Conservation (phyloP, 306 rosid species). For the Astragalus membranaceus region DNA sequence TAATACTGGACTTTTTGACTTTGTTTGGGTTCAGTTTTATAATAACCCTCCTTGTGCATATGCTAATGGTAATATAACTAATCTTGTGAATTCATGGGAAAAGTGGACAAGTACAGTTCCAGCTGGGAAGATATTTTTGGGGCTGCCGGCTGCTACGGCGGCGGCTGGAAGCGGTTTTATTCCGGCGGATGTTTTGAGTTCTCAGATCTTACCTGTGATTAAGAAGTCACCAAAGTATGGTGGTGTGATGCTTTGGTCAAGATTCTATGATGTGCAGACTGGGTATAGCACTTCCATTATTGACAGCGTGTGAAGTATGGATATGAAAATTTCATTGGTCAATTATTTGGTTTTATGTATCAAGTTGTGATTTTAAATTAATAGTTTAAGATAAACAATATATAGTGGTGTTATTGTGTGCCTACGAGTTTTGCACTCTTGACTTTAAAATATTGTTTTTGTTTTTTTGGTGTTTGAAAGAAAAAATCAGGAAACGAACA, state of each 20-base stretch:
- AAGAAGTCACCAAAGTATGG: conserved; percentile 49
- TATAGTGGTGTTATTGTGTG: background rate
- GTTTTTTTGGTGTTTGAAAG: background rate
- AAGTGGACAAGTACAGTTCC: conserved; percentile 40
- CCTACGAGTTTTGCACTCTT: background rate
- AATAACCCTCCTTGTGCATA: conserved; percentile 43
- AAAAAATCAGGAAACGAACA: background rate
- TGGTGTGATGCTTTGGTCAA: conserved; percentile 82
- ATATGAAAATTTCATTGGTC: background rate
- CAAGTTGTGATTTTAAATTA: conserved; percentile 3
- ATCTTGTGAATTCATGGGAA: conserved; percentile 53
- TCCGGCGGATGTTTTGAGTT: conserved; percentile 43
- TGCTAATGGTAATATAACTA: conserved; percentile 35
- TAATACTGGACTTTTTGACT: conserved; percentile 49
- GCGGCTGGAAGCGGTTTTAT: conserved; percentile 67
- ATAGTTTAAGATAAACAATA: background rate
- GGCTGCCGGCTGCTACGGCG: conserved; percentile 48
- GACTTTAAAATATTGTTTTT: background rate
- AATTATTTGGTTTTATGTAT: background rate
- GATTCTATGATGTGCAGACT: conserved; percentile 37
- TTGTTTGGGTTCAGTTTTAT: conserved; percentile 58
- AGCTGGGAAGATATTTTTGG: conserved; percentile 37
- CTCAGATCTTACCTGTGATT: conserved; percentile 49
- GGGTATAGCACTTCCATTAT: conserved; percentile 48
- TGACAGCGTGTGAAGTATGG: conserved; percentile 33